Evolutionary conservation across 1,284 basidiomycete species (phyloP).

Genomic region (Testicularia cyperi): DNA sequence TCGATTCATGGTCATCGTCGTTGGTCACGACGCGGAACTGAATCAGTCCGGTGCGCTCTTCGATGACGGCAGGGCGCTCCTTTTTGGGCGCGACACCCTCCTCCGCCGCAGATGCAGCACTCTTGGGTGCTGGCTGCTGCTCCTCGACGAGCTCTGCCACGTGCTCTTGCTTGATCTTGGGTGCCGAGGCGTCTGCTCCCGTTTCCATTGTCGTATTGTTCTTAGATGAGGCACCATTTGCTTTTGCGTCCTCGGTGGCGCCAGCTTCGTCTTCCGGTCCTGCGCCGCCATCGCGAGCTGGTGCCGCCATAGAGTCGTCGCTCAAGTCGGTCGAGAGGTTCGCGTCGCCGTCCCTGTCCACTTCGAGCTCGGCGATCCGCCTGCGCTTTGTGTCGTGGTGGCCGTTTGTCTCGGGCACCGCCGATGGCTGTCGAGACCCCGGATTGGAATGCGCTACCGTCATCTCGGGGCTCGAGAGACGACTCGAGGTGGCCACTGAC

Average conservation of each 20-base stretch:
- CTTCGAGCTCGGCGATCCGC: slow-evolving; percentile 10
- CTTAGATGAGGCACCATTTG: too few species aligned
- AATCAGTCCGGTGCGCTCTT: slow-evolving; percentile 82
- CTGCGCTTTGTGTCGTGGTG: slow-evolving; percentile 24
- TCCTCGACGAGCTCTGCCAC: slow-evolving; percentile 32
- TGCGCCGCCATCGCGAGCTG: slow-evolving; percentile 5
- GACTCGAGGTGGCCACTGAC: slow-evolving; percentile 39
- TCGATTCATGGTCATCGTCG: slow-evolving; percentile 69
- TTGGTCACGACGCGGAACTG: slow-evolving; percentile 83
- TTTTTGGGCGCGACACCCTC: slow-evolving; percentile 31
- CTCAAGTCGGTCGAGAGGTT: slow-evolving; percentile 30
- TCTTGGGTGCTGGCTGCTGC: slow-evolving; percentile 23
- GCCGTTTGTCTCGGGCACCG: slow-evolving; percentile 8
- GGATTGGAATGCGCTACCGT: slow-evolving; percentile 26
- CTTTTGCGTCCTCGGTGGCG: slow-evolving; percentile 1
- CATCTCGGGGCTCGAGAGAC: slow-evolving; percentile 41
- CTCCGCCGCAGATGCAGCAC: slow-evolving; percentile 31
- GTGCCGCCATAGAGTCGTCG: slow-evolving; percentile 27
- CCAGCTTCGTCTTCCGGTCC: not conserved
- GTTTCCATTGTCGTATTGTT: not conserved
- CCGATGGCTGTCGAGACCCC: slow-evolving; percentile 21
- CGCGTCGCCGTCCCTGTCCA: slow-evolving; percentile 9
- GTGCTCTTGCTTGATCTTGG: slow-evolving; percentile 30
- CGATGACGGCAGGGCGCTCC: slow-evolving; percentile 70
- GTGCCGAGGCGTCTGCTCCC: too few species aligned